Evolutionary conservation across 148 eudicot genomes (phyloP).

Genomic region (Vaccinium darrowii): DNA sequence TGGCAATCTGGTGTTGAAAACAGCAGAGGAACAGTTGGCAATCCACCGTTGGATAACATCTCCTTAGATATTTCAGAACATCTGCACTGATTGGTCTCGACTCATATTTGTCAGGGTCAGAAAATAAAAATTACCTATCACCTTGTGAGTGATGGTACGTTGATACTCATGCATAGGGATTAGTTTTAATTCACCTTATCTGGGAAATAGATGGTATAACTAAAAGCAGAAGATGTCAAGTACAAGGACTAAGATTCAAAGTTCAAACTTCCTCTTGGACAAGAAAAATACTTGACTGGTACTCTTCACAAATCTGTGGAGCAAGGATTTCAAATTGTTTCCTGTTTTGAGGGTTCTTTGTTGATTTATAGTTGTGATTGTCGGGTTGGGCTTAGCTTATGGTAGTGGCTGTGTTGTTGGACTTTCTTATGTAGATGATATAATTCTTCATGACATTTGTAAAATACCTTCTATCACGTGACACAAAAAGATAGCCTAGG

Average conservation of each 20-base stretch:
- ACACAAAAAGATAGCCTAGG: neutral
- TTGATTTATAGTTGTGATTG: neutral
- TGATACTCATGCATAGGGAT: neutral
- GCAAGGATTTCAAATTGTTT: neutral
- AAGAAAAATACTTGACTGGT: neutral
- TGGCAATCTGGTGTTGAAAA: neutral
- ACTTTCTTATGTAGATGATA: neutral
- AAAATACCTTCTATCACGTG: neutral
- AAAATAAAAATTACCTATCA: neutral
- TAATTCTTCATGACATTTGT: neutral
- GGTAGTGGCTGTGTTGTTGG: constrained; percentile 1
- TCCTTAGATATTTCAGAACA: neutral
- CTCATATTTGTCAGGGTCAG: neutral
- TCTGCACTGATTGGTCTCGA: neutral
- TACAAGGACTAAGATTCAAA: neutral
- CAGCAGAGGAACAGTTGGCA: neutral
- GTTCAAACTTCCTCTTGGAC: neutral
- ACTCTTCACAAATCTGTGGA: neutral
- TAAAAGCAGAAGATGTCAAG: neutral
- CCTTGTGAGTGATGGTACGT: neutral
- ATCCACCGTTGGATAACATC: neutral
- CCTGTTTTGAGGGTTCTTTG: neutral
- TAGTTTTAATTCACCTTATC: neutral
- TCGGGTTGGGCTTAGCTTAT: neutral
- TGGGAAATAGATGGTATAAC: neutral